A percentile compares a stretch with the other conserved stretches of the same genome.
Evolutionary conservation across 441 rosid genomes (phyloP).

Genomic region (Jatropha multifida): DNA sequence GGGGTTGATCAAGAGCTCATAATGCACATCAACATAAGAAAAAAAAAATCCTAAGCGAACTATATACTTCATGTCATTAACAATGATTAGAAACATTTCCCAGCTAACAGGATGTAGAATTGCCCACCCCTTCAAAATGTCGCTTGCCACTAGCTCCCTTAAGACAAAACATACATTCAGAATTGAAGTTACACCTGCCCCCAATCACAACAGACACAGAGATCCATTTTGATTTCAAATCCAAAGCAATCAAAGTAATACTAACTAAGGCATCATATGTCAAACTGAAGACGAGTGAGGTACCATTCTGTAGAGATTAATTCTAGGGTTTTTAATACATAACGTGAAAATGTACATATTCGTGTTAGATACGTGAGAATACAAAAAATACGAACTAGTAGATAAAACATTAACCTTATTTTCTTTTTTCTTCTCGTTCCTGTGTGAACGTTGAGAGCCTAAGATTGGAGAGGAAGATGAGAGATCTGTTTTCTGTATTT

Average conservation of each 20-base stretch:
- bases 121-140: background rate
- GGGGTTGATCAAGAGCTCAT: no score
- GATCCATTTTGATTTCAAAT: background rate
- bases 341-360: background rate
- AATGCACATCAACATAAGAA: background rate
- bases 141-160: background rate
- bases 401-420: background rate
- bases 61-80: background rate
- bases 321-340: conserved; percentile 7
- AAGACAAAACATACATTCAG: background rate
- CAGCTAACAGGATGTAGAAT: background rate
- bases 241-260: background rate
- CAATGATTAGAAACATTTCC: conserved; percentile 1
- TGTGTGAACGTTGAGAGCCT: background rate
- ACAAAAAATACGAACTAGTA: background rate
- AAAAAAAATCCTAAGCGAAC: background rate
- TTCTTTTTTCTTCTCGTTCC: background rate
- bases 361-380: background rate
- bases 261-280: background rate
- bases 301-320: background rate
- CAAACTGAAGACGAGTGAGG: conserved; percentile 2
- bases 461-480: background rate
- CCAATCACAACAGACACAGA: background rate
- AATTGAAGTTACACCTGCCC: background rate
- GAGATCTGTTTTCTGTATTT: background rate